Conservation (phyloP, 495 filamentous ascomycete genomes). For the Platismatia glauca region DNA sequence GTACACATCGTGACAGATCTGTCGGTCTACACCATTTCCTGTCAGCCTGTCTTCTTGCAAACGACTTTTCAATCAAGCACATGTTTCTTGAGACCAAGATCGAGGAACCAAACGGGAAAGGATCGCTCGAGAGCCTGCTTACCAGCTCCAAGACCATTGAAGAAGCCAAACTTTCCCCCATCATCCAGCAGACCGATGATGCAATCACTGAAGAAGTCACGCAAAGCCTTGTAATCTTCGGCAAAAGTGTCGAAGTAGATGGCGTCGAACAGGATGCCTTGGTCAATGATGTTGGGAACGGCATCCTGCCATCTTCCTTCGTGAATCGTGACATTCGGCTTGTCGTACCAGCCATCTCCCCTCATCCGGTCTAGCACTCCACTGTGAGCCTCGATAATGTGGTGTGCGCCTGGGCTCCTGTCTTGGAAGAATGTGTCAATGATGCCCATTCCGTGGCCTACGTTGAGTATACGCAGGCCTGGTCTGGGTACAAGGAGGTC, state of each 20-base stretch:
- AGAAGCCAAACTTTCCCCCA: constrained; percentile 75
- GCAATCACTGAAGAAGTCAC: constrained; percentile 79
- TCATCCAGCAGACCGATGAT: constrained; percentile 61
- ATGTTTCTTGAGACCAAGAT: background rate
- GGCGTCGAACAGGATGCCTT: constrained; percentile 69
- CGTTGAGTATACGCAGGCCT: constrained; percentile 70
- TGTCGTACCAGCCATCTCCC: constrained; percentile 52
- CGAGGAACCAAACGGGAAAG: background rate
- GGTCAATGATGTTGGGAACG: constrained; percentile 57
- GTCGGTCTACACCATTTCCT: background rate
- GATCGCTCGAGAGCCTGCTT: background rate
- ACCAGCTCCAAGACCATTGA: constrained; percentile 86
- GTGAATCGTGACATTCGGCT: constrained; percentile 54
- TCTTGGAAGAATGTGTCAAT: constrained; percentile 75
- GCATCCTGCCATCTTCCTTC: constrained; percentile 82
- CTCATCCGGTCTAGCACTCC: constrained; percentile 64
- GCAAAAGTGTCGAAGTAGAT: constrained; percentile 99
- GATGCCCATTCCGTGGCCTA: constrained; percentile 96
- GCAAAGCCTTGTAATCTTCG: constrained; percentile 78
- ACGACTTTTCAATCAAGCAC: background rate
- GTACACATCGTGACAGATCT: constrained; percentile 56
- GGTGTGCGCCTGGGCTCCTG: constrained; percentile 55
- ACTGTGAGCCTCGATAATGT: constrained; percentile 90
- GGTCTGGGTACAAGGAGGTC: constrained; percentile 48
- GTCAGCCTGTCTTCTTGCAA: background rate